Evolutionary conservation across 805 yeast species (phyloP), one percentile per base, ranked within the genome.

Genomic region (Pichia californica): DNA sequence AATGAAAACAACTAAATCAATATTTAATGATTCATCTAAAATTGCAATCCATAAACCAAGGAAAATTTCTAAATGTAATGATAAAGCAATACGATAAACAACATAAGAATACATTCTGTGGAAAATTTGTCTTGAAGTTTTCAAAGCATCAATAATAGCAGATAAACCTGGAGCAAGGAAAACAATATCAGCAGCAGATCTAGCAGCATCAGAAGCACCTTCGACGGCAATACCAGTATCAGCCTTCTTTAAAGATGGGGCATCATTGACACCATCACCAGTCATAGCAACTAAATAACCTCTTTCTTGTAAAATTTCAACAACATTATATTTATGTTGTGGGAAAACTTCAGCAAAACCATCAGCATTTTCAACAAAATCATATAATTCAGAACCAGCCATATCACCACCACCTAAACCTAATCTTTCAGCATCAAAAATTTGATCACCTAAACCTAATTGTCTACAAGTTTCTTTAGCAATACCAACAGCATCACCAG

Each of bases 401-500:
- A 87, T 81, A 73, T 82, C 88, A 43, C 67, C 72, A 70, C 95
- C 93, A 66, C 94, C 88, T 62, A 88, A 77, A 77, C 96, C 96
- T 70, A 88, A 79, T 73, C 91, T 81, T 74, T 88, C 96, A 61
- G 96, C 96, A 68, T 88, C 88, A 3, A 23, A 23, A 23, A 23
- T 23, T 23, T 23, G 25, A 23, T 23, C 84, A 73, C 96, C 96
- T 59, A 88, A 75, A 69, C 96, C 96, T 69, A 88, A 80, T 79
- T 88, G 96, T 73, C 96, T 85, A 74, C 95, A 87, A 67, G 96
- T 88, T 77, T 88, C 96, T 80, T 88, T 85, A 63, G 96, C 96
- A 73, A 88, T 88, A 79, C 96, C 96, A 64, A 88, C 96, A 69
- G 96, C 96, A 75, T 88, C 96, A 81, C 96, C 96, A 73, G 96